Conservation (phyloP, 345 rosid species). For the Erysimum cheiranthoides region DNA sequence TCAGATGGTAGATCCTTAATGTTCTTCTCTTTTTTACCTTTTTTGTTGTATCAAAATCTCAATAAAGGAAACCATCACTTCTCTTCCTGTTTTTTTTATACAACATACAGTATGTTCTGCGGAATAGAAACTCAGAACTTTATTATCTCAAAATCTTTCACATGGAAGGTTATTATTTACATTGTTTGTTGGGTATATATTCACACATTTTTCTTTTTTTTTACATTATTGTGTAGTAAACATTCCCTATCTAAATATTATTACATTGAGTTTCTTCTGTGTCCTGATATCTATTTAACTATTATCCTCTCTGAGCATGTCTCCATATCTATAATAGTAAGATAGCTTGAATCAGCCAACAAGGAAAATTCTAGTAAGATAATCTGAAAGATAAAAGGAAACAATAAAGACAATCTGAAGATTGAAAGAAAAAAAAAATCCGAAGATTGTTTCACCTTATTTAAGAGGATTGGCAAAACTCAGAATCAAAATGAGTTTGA, state of each 20-base stretch:
- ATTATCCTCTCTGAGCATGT: slow-evolving; percentile 36
- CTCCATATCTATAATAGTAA: slow-evolving; percentile 33
- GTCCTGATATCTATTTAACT: slow-evolving; percentile 38
- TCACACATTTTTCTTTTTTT: slow-evolving; percentile 21
- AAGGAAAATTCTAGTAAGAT: not conserved
- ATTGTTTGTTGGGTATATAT: slow-evolving; percentile 33
- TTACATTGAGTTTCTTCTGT: slow-evolving; percentile 35
- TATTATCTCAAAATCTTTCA: slow-evolving; percentile 17
- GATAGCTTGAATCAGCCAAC: slow-evolving; percentile 34
- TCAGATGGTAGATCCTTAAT: slow-evolving; percentile 30
- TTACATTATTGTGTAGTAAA: slow-evolving; percentile 34
- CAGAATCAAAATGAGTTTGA: slow-evolving; percentile 29
- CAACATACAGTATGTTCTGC: not conserved
- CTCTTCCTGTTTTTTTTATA: not conserved
- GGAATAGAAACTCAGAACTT: slow-evolving; percentile 1
- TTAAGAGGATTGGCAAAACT: slow-evolving; percentile 27
- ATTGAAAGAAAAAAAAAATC: not conserved
- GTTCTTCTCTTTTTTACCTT: not conserved
- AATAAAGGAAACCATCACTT: slow-evolving; percentile 25
- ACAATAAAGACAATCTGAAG: not conserved
- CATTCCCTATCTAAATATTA: slow-evolving; percentile 34
- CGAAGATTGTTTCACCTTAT: slow-evolving; percentile 25
- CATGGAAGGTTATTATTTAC: slow-evolving; percentile 35
- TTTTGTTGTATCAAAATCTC: slow-evolving; percentile 18
- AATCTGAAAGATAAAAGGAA: slow-evolving; percentile 1